A percentile compares a stretch with the other conserved stretches of the same genome.
Evolutionary conservation across 495 filamentous ascomycete genomes (phyloP).

Genomic region (Diplogelasinospora grovesii): DNA sequence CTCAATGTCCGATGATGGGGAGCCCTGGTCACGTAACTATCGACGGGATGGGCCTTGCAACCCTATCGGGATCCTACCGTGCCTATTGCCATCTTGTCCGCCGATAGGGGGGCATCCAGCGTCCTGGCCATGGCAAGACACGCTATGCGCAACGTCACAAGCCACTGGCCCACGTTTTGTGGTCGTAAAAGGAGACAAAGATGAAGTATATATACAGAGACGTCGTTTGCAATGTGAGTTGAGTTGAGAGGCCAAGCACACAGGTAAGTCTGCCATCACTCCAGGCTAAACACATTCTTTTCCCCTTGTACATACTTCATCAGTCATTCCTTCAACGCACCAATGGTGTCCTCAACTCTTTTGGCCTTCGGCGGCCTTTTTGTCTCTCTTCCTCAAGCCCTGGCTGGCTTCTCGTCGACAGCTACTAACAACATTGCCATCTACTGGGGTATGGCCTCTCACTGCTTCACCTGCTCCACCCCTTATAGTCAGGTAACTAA

Average conservation of each 20-base stretch:
- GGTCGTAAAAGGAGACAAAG: background rate
- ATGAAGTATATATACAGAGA: background rate
- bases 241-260: background rate
- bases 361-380: conserved; percentile 9
- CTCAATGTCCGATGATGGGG: background rate
- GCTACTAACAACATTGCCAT: conserved; percentile 54
- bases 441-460: conserved; percentile 49
- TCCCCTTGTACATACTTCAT: background rate
- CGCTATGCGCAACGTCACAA: conserved; percentile 4
- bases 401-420: conserved; percentile 42
- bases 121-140: too few relatives aligned
- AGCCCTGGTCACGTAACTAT: conserved; percentile 2
- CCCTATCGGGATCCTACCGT: background rate
- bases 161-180: background rate
- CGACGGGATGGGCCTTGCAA: background rate
- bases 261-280: background rate
- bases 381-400: conserved; percentile 1
- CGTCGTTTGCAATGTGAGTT: background rate
- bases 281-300: conserved; percentile 4
- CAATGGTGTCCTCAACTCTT: conserved; percentile 5
- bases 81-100: background rate
- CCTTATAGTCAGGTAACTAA: background rate
- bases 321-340: background rate
- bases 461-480: background rate
- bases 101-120: too few relatives aligned